Conservation (phyloP, 495 filamentous ascomycete genomes). For the Aspergillus olivimuriae region DNA sequence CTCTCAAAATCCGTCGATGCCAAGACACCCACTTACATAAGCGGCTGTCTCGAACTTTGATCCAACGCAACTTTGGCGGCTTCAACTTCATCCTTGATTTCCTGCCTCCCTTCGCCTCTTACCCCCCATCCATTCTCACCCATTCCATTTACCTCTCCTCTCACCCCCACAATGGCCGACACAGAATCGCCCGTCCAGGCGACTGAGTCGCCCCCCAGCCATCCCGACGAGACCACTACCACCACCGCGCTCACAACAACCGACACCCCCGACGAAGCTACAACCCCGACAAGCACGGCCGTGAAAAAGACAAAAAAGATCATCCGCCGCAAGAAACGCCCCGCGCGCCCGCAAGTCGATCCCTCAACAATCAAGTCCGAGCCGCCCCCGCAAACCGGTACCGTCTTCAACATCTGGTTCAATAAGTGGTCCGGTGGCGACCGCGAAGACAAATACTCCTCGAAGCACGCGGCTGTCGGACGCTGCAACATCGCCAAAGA, state of each 20-base stretch:
- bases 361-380: conserved; percentile 72
- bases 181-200: conserved; percentile 15
- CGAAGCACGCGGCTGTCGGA: conserved; percentile 63
- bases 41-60: no score
- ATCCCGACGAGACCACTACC: conserved; percentile 8
- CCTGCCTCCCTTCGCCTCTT: conserved; percentile 1
- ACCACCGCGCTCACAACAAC: conserved; percentile 16
- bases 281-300: conserved; percentile 15
- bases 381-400: conserved; percentile 83
- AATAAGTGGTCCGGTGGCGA: conserved; percentile 96
- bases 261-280: conserved; percentile 17
- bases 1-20: conserved; percentile 13
- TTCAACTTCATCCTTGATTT: conserved; percentile 1
- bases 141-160: background rate
- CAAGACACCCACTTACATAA: conserved; percentile 26
- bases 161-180: conserved; percentile 30
- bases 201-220: conserved; percentile 3
- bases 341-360: conserved; percentile 71
- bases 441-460: conserved; percentile 82
- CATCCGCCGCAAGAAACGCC: conserved; percentile 44
- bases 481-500: conserved; percentile 81
- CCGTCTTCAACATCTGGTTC: conserved; percentile 89
- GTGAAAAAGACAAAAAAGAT: conserved; percentile 49
- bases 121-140: background rate
- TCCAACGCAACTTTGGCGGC: background rate